Percentiles rank a stretch among this genome's conserved stretches.
These are phyloP conservation scores for Prototheca stagnorum DNA, from an alignment of 163 green algal genomes.

Conservation along the genomic window DNA sequence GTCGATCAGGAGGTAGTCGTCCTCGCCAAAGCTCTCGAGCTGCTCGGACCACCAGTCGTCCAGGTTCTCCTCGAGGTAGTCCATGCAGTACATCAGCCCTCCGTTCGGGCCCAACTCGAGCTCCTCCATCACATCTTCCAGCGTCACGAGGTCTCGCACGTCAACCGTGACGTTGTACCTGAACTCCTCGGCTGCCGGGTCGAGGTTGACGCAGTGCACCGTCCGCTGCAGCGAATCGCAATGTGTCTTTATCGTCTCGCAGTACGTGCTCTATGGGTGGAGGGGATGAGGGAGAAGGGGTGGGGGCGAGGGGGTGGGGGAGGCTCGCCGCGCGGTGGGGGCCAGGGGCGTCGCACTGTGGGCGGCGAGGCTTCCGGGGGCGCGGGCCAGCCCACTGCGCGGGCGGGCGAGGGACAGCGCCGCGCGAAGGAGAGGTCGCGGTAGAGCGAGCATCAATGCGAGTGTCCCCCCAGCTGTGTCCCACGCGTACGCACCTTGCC, in stretches of 20 bases:
- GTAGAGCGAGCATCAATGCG: no score
- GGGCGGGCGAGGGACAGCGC: no score
- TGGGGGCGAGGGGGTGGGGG: no score
- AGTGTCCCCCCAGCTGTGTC: no score
- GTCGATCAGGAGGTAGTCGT: constrained; percentile 88
- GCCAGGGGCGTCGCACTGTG: no score
- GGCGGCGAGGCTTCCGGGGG: no score
- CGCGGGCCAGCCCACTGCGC: no score
- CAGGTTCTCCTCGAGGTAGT: constrained; percentile 92
- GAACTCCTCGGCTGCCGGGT: constrained; percentile 94
- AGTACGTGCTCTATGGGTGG: constrained; percentile 80
- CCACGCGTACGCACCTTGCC: no score
- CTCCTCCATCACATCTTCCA: constrained; percentile 95
- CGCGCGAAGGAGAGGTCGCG: no score
- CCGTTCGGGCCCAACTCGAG: constrained; percentile 90
- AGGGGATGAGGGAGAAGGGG: background rate
- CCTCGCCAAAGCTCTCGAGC: constrained; percentile 72
- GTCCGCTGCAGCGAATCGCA: constrained; percentile 65
- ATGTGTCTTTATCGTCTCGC: constrained; percentile 78
- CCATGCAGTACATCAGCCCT: constrained; percentile 94
- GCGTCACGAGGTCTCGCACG: constrained; percentile 76
- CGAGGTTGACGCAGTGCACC: constrained; percentile 87
- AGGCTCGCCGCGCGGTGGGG: no score
- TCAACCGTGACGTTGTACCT: constrained; percentile 85
- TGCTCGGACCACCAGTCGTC: constrained; percentile 83